These are phyloP conservation scores for Flaveria ramosissima DNA, from an alignment of 129 eudicot genomes.

Conservation along the genomic window DNA sequence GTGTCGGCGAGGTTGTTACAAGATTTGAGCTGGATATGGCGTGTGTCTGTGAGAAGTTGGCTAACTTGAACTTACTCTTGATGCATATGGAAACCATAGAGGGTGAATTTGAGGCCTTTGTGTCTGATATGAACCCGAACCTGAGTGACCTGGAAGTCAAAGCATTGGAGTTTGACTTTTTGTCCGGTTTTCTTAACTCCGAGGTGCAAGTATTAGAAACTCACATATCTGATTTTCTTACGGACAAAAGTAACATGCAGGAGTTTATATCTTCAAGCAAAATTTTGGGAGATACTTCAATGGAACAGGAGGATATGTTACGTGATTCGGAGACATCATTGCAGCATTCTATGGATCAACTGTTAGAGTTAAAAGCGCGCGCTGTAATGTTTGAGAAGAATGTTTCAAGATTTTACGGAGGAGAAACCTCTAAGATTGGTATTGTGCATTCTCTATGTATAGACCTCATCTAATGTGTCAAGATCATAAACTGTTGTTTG, in stretches of 20 bases:
- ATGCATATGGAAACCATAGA: conserved; percentile 75
- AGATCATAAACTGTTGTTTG: neutral
- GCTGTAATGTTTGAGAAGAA: conserved; percentile 58
- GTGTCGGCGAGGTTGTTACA: conserved; percentile 56
- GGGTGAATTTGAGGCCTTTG: conserved; percentile 65
- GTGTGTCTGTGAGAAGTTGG: conserved; percentile 64
- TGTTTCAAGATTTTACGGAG: conserved; percentile 39
- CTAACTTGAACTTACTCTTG: conserved; percentile 69
- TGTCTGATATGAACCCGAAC: conserved; percentile 42
- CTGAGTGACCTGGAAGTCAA: conserved; percentile 44
- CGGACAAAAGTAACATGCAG: conserved; percentile 48
- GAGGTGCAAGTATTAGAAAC: conserved; percentile 63
- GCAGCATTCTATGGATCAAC: conserved; percentile 65
- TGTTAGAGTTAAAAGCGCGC: conserved; percentile 60
- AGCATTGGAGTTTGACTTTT: conserved; percentile 68
- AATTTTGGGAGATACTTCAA: conserved; percentile 41
- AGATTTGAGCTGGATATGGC: conserved; percentile 71
- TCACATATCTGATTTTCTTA: conserved; percentile 44
- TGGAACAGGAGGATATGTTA: conserved; percentile 55
- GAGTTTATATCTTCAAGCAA: conserved; percentile 47
- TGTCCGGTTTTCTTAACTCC: conserved; percentile 66
- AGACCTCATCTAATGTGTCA: neutral
- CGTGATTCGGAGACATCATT: conserved; percentile 60
- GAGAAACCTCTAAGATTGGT: conserved; percentile 50
- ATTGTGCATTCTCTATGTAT: neutral